Evolutionary conservation across 495 filamentous ascomycete genomes (phyloP), one percentile per base, ranked within the genome.

Genomic region (Articulospora tetracladia): DNA sequence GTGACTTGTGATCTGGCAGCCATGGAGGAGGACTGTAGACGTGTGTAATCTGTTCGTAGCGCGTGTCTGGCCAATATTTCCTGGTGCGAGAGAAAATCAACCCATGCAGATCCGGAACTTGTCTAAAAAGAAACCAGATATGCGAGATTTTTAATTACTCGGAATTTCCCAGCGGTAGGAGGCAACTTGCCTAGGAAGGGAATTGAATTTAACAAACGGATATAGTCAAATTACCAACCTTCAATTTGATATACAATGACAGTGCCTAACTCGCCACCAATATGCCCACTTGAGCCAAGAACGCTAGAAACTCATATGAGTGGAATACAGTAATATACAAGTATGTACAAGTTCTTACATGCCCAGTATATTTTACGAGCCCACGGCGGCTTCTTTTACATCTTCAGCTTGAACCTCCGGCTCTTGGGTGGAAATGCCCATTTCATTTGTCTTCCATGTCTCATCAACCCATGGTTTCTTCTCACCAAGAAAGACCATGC

Each of bases 401-500:
- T 62, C 57, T 26, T 55, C 64, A 24, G 61, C 59, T 19, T 27
- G 46, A 23, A 62, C 49, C 22, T 64, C 56, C 1, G 57, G 44
- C 26, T 51, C 62, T 54, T 52, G 52, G 4, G 58, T 26, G 25
- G 72, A 72, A 50, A 83, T 77, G 52, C 80, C 73, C 69, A 83
- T 77, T 58, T 83, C 78, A 52, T 72, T 76, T 49, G 77, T 69
- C 26, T 73, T 71, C 81, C 81, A 83, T 24, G 73, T 73, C 32
- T 65, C 61, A 66, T 82, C 79, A 58, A 86, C 80, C 87, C 90
- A 96, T 26, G 86, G 85, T 64, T 86, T 91, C 77, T 84, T 88
- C 77, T 96, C 87, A 28, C 94, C 94, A 1, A 98, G 81, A 39
- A 98, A 85, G 46, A 85, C 85, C 66, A 91, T 62, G 67, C 76